Conservation (phyloP, 768 basidiomycete genomes). For the Coprinopsis strossmayeri region DNA sequence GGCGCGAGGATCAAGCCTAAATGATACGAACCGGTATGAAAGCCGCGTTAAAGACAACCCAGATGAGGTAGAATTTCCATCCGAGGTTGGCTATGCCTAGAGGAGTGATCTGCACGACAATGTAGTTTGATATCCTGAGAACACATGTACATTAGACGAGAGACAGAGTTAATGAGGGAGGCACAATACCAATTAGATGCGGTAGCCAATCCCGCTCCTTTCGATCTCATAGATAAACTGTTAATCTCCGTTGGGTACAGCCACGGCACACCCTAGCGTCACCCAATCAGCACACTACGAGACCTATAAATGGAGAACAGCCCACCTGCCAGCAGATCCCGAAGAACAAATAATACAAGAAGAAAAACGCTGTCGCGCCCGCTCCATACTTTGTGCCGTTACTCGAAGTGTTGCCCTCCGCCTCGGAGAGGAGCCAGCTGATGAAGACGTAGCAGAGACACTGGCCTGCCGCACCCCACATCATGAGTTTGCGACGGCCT, state of each 20-base stretch:
- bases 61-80: slow-evolving; percentile 45
- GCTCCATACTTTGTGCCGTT: slow-evolving; percentile 31
- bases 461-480: slow-evolving; percentile 47
- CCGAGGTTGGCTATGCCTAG: slow-evolving; percentile 38
- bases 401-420: slow-evolving; percentile 15
- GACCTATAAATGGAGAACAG: neutral
- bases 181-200: slow-evolving; percentile 37
- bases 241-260: slow-evolving; percentile 47
- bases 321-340: slow-evolving; percentile 47
- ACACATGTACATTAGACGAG: neutral
- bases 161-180: neutral
- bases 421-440: slow-evolving; percentile 32
- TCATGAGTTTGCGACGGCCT: slow-evolving; percentile 44
- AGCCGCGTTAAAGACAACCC: slow-evolving; percentile 41
- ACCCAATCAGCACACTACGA: neutral
- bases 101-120: slow-evolving; percentile 45
- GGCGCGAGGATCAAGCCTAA: neutral
- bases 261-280: slow-evolving; percentile 39
- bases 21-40: slow-evolving; percentile 37
- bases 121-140: slow-evolving; percentile 41
- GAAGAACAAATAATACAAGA: slow-evolving; percentile 45
- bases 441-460: slow-evolving; percentile 41
- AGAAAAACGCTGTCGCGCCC: slow-evolving; percentile 43
- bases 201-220: slow-evolving; percentile 42
- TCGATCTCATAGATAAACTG: slow-evolving; percentile 42